phyloP scores from a whole-genome alignment of 768 basidiomycete species.

The Amanita muscaria region DNA sequence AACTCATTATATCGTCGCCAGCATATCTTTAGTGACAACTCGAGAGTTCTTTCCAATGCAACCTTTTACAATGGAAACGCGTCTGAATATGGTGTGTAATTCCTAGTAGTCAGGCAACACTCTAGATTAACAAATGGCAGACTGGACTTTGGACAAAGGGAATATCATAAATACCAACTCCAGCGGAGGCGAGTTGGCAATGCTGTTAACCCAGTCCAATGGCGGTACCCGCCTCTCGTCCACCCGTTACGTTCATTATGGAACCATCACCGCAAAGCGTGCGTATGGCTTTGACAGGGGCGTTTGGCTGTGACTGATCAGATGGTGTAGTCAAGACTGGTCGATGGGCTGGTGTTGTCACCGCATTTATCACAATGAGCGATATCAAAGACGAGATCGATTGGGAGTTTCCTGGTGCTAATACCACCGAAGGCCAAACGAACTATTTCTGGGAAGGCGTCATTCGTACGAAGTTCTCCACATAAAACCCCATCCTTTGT shows the following conservation, averaged over 20 bases:
- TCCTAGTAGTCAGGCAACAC: neutral
- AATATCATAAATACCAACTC: slow-evolving; percentile 55
- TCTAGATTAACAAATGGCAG: slow-evolving; percentile 22
- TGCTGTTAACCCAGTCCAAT: slow-evolving; percentile 60
- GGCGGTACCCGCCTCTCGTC: slow-evolving; percentile 74
- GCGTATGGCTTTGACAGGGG: slow-evolving; percentile 11
- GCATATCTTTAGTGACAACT: slow-evolving; percentile 58
- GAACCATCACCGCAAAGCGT: slow-evolving; percentile 61
- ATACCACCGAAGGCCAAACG: slow-evolving; percentile 59
- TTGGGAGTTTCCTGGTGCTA: slow-evolving; percentile 72
- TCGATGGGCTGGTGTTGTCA: slow-evolving; percentile 73
- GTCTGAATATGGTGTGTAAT: slow-evolving; percentile 44
- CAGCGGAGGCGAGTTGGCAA: slow-evolving; percentile 53
- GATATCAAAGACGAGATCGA: slow-evolving; percentile 82
- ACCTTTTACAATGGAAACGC: slow-evolving; percentile 70
- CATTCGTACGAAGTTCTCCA: slow-evolving; percentile 38
- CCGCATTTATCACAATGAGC: slow-evolving; percentile 81
- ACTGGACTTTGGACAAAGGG: slow-evolving; percentile 67
- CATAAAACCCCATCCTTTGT: neutral
- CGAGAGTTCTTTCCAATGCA: slow-evolving; percentile 56
- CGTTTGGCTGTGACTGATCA: neutral
- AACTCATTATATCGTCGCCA: slow-evolving; percentile 18
- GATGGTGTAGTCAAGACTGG: slow-evolving; percentile 58
- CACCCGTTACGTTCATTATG: slow-evolving; percentile 78
- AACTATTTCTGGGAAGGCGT: slow-evolving; percentile 76